phyloP scores from a whole-genome alignment of 2,329 filamentous ascomycete species.

The Verticillium isaacii region DNA sequence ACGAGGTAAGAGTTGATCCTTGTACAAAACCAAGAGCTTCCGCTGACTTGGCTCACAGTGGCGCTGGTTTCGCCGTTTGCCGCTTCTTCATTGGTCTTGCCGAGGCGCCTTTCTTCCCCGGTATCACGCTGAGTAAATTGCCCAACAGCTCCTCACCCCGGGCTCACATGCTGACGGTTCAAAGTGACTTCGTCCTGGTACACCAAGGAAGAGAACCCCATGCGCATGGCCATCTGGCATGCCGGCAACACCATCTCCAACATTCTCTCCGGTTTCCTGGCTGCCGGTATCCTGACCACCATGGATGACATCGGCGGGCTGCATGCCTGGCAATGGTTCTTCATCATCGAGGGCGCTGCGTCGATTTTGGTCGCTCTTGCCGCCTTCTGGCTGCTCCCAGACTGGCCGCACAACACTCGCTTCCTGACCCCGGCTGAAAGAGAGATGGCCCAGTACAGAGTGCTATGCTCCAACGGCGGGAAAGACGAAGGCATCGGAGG shows the following conservation, averaged over 20 bases:
- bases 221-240: slow-evolving; percentile 37
- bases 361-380: slow-evolving; percentile 26
- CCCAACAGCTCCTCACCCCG: no score
- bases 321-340: slow-evolving; percentile 40
- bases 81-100: slow-evolving; percentile 22
- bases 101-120: slow-evolving; percentile 38
- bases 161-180: neutral
- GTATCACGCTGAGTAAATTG: slow-evolving; percentile 33
- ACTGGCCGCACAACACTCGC: slow-evolving; percentile 29
- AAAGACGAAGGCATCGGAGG: slow-evolving; percentile 26
- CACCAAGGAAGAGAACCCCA: slow-evolving; percentile 34
- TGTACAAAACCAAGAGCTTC: neutral
- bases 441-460: slow-evolving; percentile 29
- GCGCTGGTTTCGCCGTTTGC: slow-evolving; percentile 16
- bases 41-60: slow-evolving; percentile 7
- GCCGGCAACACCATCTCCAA: slow-evolving; percentile 40
- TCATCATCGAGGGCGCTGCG: slow-evolving; percentile 34
- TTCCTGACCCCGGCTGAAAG: slow-evolving; percentile 35
- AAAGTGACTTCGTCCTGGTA: slow-evolving; percentile 37
- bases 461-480: slow-evolving; percentile 29
- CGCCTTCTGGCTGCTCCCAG: slow-evolving; percentile 31
- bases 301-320: slow-evolving; percentile 33
- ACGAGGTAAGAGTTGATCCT: slow-evolving; percentile 16
- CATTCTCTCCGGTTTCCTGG: slow-evolving; percentile 37
- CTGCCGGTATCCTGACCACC: slow-evolving; percentile 36